Evolutionary conservation across 73 alveolate genomes (phyloP), one percentile per base, ranked within the genome.

Genomic region (Breviolum minutum): DNA sequence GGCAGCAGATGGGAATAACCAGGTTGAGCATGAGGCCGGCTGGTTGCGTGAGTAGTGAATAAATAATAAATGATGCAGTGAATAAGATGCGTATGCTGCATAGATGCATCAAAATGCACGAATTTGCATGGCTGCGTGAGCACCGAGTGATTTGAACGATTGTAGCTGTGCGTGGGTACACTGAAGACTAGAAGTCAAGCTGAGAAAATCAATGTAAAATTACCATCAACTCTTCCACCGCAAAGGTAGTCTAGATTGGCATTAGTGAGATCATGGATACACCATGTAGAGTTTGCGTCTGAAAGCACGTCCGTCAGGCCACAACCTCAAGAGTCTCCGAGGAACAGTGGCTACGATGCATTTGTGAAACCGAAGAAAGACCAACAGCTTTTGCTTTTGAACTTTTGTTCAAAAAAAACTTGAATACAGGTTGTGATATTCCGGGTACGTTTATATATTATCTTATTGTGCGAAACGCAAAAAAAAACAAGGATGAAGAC

Each of bases 1-100:
- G 94, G 99, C 99, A 24, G 99, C 99, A 30, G 94, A 94, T 54
- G 99, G 99, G 29, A 94, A 80, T 73, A 94, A 94, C 32, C 99
- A 94, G 88, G 94, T 94, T 17, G 99, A 94, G 73, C 99, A 94
- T 63, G 99, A 94, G 99, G 98, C 98, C 80, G 16, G 89, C 66
- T 61, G 86, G 24, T 77, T 11, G 71, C 12, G 17, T 54, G 76
- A 40, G 54, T 40, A 3, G 54, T 2, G 54, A 40, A 40, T 40
- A 40, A 14, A 17, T 68, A 40, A 40, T 40, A 40, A 14, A 17
- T 68, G 77, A 17, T 68, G n/a, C 17, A 68, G 24, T 68, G n/a
- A 68, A 17, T 22, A 14, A 68, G 24, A 14, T 22, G 17, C 24
- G 6, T 6, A 29, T 29, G 29, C 87, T 8, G 20, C 54, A 40